Conservation (phyloP, 2,329 filamentous ascomycete genomes). For the Penicillium decumbens region DNA sequence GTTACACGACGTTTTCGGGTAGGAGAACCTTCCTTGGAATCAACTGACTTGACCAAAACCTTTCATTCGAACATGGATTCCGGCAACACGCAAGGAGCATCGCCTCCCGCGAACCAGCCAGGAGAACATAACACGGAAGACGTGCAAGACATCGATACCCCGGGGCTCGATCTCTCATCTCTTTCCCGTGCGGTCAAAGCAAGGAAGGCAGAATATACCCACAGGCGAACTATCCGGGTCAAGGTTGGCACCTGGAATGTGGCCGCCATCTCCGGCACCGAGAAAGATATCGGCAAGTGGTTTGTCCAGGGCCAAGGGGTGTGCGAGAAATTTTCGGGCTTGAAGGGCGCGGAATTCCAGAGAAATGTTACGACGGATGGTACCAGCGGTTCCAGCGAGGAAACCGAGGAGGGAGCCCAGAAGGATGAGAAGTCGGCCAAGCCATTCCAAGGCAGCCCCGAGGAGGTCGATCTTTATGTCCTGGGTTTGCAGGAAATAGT, state of each 20-base stretch:
- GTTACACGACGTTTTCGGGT: background rate
- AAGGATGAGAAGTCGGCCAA: constrained; percentile 45
- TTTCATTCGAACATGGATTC: constrained; percentile 2
- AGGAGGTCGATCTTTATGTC: constrained; percentile 82
- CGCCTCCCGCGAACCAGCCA: constrained; percentile 13
- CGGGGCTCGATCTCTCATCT: constrained; percentile 35
- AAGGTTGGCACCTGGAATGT: constrained; percentile 97
- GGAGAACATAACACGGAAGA: constrained; percentile 13
- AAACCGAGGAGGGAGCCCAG: constrained; percentile 43
- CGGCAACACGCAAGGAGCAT: constrained; percentile 3
- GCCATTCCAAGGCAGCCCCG: constrained; percentile 33
- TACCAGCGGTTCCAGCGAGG: background rate
- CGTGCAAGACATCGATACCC: constrained; percentile 12
- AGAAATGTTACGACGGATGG: constrained; percentile 21
- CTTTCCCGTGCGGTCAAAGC: constrained; percentile 61
- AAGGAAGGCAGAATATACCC: constrained; percentile 72
- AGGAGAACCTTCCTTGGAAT: background rate
- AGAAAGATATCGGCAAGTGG: constrained; percentile 84
- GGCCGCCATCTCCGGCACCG: constrained; percentile 74
- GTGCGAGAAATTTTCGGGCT: constrained; percentile 57
- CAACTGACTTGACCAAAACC: background rate
- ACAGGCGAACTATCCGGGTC: constrained; percentile 68
- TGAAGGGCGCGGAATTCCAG: constrained; percentile 29
- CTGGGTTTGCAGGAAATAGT: constrained; percentile 90
- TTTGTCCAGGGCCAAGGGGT: constrained; percentile 74